These are phyloP conservation scores for Paxillus ammoniavirescens DNA, from an alignment of 768 basidiomycete species.

Conservation along the genomic window DNA sequence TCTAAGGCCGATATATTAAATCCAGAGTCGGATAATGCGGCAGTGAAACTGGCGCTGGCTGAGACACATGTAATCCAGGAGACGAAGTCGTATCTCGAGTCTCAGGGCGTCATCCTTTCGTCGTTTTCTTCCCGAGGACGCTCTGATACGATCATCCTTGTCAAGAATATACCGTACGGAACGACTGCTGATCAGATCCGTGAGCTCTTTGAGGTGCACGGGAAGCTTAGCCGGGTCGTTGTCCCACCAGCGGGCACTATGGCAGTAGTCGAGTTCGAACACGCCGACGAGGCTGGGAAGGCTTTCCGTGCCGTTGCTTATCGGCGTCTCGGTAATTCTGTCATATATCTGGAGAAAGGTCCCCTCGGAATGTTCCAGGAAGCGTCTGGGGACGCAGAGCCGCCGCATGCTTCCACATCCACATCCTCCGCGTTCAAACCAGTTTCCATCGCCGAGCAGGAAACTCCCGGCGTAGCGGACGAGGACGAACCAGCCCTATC, in stretches of 20 bases:
- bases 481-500: slow-evolving; percentile 44
- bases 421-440: slow-evolving; percentile 26
- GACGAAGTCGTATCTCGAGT: slow-evolving; percentile 87
- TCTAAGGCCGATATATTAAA: slow-evolving; percentile 87
- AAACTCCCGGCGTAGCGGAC: slow-evolving; percentile 27
- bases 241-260: slow-evolving; percentile 93
- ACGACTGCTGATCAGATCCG: slow-evolving; percentile 75
- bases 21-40: slow-evolving; percentile 75
- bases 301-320: slow-evolving; percentile 87
- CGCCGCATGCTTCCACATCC: slow-evolving; percentile 4
- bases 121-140: slow-evolving; percentile 52
- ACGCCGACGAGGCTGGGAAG: slow-evolving; percentile 63
- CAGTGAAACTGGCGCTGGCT: slow-evolving; percentile 93
- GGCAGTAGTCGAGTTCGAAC: slow-evolving; percentile 86
- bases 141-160: slow-evolving; percentile 82
- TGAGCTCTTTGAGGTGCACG: slow-evolving; percentile 76
- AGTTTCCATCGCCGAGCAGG: slow-evolving; percentile 46
- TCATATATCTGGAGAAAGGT: slow-evolving; percentile 92
- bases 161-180: slow-evolving; percentile 96
- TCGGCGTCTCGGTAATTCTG: slow-evolving; percentile 80
- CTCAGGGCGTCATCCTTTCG: slow-evolving; percentile 64
- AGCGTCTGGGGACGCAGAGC: slow-evolving; percentile 24
- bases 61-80: slow-evolving; percentile 97
- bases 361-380: slow-evolving; percentile 79
- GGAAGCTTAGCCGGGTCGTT: slow-evolving; percentile 65